phyloP scores from a whole-genome alignment of 2,329 filamentous ascomycete species.

The Ophiognomonia clavigignenti-juglandacearum region DNA sequence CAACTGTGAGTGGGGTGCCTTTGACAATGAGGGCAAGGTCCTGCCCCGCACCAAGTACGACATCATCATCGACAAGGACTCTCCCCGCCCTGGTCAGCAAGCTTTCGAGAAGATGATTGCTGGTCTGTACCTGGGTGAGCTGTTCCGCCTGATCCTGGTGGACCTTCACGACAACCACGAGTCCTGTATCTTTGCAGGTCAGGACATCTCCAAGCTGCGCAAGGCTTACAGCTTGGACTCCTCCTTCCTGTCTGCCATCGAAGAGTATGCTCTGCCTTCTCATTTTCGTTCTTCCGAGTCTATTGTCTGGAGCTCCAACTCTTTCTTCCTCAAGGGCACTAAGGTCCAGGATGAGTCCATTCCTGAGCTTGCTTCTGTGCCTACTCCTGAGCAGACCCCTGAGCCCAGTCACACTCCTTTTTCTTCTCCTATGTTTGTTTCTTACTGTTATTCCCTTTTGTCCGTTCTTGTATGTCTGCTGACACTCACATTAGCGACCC shows the following conservation, averaged over 20 bases:
- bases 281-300: not conserved
- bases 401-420: not conserved
- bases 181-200: conserved; percentile 72
- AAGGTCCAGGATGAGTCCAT: not conserved
- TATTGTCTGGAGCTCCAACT: not conserved
- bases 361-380: conserved; percentile 16
- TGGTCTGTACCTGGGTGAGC: conserved; percentile 88
- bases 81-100: conserved; percentile 88
- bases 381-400: conserved; percentile 17
- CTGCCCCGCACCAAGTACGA: conserved; percentile 85
- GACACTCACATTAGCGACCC: conserved; percentile 59
- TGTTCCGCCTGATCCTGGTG: conserved; percentile 82
- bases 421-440: not conserved
- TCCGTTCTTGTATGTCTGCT: not conserved
- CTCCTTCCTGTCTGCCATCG: conserved; percentile 87
- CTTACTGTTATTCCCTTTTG: not conserved
- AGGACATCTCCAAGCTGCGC: conserved; percentile 74
- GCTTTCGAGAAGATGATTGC: conserved; percentile 98
- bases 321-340: not conserved
- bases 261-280: conserved; percentile 57
- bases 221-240: conserved; percentile 88
- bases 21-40: conserved; percentile 88
- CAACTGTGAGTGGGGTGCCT: conserved; percentile 97
- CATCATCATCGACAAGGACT: conserved; percentile 81
- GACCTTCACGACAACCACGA: conserved; percentile 78